These are phyloP conservation scores for Stagonosporopsis chrysanthemi DNA, from an alignment of 2,329 filamentous ascomycete species.

Conservation along the genomic window DNA sequence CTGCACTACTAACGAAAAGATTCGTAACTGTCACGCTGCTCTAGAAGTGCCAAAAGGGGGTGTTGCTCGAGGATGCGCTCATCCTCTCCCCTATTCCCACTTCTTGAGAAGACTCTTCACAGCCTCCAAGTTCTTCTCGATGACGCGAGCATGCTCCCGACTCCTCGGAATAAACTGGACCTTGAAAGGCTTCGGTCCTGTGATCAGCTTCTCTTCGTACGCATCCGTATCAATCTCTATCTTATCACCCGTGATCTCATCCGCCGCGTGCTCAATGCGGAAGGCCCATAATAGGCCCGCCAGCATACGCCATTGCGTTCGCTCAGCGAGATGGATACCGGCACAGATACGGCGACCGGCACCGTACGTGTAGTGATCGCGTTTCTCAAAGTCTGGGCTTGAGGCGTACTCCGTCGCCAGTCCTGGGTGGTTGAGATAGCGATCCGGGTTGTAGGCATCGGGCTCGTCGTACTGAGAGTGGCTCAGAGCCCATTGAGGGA, in stretches of 20 bases:
- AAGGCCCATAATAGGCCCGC: slow-evolving; percentile 62
- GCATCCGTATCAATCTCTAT: slow-evolving; percentile 44
- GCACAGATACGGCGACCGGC: slow-evolving; percentile 59
- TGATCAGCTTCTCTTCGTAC: slow-evolving; percentile 48
- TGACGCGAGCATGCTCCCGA: slow-evolving; percentile 39
- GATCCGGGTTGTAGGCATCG: slow-evolving; percentile 47
- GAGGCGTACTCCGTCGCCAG: slow-evolving; percentile 50
- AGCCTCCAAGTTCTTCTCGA: slow-evolving; percentile 41
- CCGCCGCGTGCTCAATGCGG: slow-evolving; percentile 36
- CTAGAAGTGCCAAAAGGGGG: too few relatives aligned
- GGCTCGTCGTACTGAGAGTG: slow-evolving; percentile 32
- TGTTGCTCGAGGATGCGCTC: too few relatives aligned
- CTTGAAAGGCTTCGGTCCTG: slow-evolving; percentile 58
- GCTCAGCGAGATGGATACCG: slow-evolving; percentile 62
- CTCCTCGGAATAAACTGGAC: slow-evolving; percentile 60
- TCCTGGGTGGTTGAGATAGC: slow-evolving; percentile 40
- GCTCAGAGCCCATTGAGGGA: slow-evolving; percentile 36
- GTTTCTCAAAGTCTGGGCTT: slow-evolving; percentile 41
- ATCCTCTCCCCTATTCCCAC: slow-evolving; percentile 23
- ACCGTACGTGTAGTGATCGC: slow-evolving; percentile 60
- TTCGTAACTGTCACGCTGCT: too few relatives aligned
- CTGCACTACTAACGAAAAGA: too few relatives aligned
- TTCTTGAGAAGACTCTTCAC: slow-evolving; percentile 32
- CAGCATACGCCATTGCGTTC: slow-evolving; percentile 54
- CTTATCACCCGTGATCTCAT: slow-evolving; percentile 50